A percentile compares a stretch with the other conserved stretches of the same genome.
phyloP scores from a whole-genome alignment of 139 green algal species.

The Chlamydomonas sphaeroides region DNA sequence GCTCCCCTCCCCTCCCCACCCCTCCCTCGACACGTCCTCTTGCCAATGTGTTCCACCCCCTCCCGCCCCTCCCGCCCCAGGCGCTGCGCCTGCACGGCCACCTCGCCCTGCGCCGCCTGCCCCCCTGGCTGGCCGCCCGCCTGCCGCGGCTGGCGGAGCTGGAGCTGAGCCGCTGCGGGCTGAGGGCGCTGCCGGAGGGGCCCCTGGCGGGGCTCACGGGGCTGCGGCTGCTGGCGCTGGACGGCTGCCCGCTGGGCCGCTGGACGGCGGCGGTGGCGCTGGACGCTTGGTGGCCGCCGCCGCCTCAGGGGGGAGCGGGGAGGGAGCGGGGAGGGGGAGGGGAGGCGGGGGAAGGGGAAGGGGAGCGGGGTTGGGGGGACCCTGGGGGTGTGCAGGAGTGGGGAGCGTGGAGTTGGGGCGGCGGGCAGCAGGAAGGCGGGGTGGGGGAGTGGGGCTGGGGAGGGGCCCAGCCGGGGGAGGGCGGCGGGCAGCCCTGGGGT shows the following conservation, averaged over 20 bases:
- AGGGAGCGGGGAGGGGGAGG: neutral
- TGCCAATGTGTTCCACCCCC: too few species aligned
- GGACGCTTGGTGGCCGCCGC: slow-evolving; percentile 26
- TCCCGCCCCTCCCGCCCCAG: neutral
- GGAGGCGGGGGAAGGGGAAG: neutral
- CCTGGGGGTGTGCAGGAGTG: too few species aligned
- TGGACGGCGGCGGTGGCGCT: neutral
- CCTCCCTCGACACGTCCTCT: too few species aligned
- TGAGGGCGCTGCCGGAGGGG: neutral
- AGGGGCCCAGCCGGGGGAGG: too few species aligned
- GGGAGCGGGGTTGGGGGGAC: neutral
- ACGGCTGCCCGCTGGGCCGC: slow-evolving; percentile 10
- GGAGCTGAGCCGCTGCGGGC: neutral
- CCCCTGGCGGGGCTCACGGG: neutral
- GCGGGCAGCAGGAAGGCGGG: too few species aligned
- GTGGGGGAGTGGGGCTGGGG: too few species aligned
- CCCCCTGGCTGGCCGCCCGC: slow-evolving; percentile 15
- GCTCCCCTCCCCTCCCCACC: too few species aligned
- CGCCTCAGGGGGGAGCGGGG: neutral
- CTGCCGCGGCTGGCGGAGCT: slow-evolving; percentile 3
- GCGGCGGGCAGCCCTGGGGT: too few species aligned
- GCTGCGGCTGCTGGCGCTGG: slow-evolving; percentile 13
- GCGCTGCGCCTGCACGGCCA: slow-evolving; percentile 15
- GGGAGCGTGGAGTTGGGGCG: too few species aligned
- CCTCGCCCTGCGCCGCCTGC: slow-evolving; percentile 15